These are phyloP conservation scores for Chaetomidium leptoderma DNA, from an alignment of 495 filamentous ascomycete species.

Conservation along the genomic window DNA sequence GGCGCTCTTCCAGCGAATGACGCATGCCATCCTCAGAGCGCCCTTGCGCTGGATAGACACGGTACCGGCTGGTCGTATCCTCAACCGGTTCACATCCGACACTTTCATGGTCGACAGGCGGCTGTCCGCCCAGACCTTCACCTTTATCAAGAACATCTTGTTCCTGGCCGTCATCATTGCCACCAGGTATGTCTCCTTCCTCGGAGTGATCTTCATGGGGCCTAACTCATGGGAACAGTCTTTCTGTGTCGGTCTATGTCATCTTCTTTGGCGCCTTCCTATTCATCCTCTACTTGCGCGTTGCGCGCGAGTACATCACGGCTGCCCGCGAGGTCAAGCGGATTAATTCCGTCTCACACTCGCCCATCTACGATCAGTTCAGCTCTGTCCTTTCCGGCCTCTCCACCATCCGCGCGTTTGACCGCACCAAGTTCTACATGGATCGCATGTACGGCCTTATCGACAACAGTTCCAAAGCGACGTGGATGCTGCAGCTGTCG, in stretches of 20 bases:
- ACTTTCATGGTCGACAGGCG: conserved; percentile 38
- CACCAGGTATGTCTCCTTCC: conserved; percentile 18
- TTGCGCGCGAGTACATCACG: conserved; percentile 48
- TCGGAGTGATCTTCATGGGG: background rate
- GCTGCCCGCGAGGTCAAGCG: conserved; percentile 63
- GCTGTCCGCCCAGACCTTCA: conserved; percentile 23
- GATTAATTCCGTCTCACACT: conserved; percentile 56
- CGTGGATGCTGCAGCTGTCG: conserved; percentile 54
- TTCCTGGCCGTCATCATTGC: conserved; percentile 26
- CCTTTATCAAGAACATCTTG: conserved; percentile 16
- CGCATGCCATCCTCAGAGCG: conserved; percentile 42
- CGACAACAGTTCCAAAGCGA: conserved; percentile 50
- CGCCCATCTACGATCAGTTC: conserved; percentile 62
- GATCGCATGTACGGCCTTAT: conserved; percentile 52
- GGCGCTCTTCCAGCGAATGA: conserved; percentile 39
- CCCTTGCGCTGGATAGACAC: conserved; percentile 51
- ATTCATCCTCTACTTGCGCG: conserved; percentile 22
- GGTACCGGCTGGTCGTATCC: conserved; percentile 45
- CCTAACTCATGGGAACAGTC: conserved; percentile 2
- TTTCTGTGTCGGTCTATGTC: conserved; percentile 25
- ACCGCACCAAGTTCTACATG: conserved; percentile 49
- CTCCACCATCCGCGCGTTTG: conserved; percentile 62
- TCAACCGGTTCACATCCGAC: conserved; percentile 51
- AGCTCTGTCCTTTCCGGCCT: conserved; percentile 56
- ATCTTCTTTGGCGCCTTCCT: conserved; percentile 27